Conservation (phyloP, 2,329 filamentous ascomycete species). For the Ophiocordyceps unilateralis region DNA sequence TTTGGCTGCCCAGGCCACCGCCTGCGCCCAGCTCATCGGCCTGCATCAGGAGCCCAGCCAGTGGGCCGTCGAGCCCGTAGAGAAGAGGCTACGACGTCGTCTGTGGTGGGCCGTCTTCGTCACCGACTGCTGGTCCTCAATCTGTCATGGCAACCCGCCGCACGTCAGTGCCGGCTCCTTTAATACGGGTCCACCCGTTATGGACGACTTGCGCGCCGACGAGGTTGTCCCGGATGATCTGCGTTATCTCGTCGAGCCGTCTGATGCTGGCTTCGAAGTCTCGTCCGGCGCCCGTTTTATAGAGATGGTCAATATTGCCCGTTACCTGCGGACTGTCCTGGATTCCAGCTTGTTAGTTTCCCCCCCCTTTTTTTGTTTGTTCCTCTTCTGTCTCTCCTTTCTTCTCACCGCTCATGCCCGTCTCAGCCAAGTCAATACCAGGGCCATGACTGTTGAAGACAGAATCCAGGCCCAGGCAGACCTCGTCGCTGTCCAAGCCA, state of each 20-base stretch:
- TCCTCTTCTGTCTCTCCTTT: neutral
- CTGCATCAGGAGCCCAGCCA: conserved; percentile 23
- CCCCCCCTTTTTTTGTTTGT: neutral
- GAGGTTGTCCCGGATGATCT: conserved; percentile 21
- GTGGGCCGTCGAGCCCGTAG: conserved; percentile 24
- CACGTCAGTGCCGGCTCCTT: conserved; percentile 23
- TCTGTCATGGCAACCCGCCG: conserved; percentile 28
- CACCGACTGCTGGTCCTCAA: conserved; percentile 25
- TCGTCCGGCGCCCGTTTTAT: conserved; percentile 20
- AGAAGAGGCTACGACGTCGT: conserved; percentile 24
- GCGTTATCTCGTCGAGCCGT: conserved; percentile 16
- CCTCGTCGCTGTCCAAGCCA: conserved; percentile 11
- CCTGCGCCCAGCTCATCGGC: conserved; percentile 27
- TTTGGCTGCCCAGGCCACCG: conserved; percentile 22
- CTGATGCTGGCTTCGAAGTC: conserved; percentile 14
- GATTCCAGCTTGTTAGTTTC: conserved; percentile 16
- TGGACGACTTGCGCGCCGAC: conserved; percentile 25
- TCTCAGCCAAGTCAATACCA: conserved; percentile 10
- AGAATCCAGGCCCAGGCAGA: conserved; percentile 6
- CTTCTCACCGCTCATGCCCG: neutral
- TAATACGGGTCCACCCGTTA: conserved; percentile 18
- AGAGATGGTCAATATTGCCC: conserved; percentile 15
- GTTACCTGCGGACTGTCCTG: conserved; percentile 14
- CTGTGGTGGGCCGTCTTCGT: conserved; percentile 27
- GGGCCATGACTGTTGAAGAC: conserved; percentile 4